Conservation (phyloP, 805 yeast genomes). For the Wickerhamomyces bovis region DNA sequence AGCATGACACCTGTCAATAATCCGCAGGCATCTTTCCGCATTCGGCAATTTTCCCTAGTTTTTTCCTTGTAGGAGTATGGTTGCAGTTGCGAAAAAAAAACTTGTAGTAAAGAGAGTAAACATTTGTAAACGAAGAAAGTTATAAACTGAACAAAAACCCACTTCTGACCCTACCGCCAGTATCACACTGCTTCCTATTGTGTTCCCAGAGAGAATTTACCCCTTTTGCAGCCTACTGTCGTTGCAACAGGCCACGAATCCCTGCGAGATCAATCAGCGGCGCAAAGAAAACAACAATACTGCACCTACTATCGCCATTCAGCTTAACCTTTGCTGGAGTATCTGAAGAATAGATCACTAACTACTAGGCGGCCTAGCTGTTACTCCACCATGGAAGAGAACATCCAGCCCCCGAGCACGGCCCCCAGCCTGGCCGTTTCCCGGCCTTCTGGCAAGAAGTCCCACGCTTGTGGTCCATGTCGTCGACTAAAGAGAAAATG, state of each 20-base stretch:
- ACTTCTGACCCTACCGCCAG: too few relatives aligned
- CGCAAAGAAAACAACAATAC: not conserved
- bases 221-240: not conserved
- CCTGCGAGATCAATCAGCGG: too few relatives aligned
- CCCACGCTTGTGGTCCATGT: slow-evolving; percentile 27
- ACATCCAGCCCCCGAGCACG: not conserved
- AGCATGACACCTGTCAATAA: not conserved
- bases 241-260: not conserved
- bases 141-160: too few relatives aligned
- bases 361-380: not conserved
- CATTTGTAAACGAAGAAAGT: not conserved
- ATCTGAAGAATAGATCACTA: not conserved
- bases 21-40: not conserved
- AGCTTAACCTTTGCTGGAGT: not conserved
- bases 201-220: not conserved
- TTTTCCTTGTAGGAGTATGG: not conserved
- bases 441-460: slow-evolving; percentile 16
- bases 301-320: not conserved
- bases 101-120: too few relatives aligned
- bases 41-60: not conserved
- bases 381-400: not conserved
- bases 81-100: too few relatives aligned
- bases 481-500: slow-evolving; percentile 24
- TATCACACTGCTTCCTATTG: too few relatives aligned
- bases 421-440: not conserved